Evolutionary conservation across 176 grass and related monocot species (phyloP).

Genomic region (Musa itinerans): DNA sequence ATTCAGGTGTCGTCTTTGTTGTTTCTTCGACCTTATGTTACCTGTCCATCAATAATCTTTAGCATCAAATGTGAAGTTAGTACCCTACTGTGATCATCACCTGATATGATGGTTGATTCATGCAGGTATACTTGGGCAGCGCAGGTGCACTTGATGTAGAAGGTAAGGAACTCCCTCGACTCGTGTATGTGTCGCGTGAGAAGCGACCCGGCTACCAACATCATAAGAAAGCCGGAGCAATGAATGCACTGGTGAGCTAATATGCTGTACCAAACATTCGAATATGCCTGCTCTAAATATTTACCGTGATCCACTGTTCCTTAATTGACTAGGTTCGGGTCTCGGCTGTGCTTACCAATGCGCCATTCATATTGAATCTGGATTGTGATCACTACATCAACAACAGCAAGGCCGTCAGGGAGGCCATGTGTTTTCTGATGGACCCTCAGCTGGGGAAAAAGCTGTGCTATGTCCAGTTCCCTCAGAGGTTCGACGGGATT

Average conservation of each 20-base stretch:
- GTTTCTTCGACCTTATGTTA: not conserved
- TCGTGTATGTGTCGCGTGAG: slow-evolving; percentile 79
- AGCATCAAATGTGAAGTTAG: too few relatives aligned
- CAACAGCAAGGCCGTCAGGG: slow-evolving; percentile 89
- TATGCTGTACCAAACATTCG: not conserved
- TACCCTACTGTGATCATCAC: too few relatives aligned
- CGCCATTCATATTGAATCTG: slow-evolving; percentile 83
- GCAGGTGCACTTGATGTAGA: slow-evolving; percentile 81
- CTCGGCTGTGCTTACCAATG: slow-evolving; percentile 87
- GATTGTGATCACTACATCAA: slow-evolving; percentile 98
- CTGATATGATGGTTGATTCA: too few relatives aligned
- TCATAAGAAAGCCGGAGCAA: slow-evolving; percentile 92
- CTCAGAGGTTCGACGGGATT: slow-evolving; percentile 89
- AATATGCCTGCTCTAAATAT: not conserved
- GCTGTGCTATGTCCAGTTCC: slow-evolving; percentile 96
- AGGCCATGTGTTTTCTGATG: slow-evolving; percentile 99
- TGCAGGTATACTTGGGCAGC: slow-evolving; percentile 72
- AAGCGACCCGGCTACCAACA: slow-evolving; percentile 79
- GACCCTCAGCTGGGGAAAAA: slow-evolving; percentile 90
- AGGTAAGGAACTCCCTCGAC: slow-evolving; percentile 64
- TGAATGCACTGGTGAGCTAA: slow-evolving; percentile 60
- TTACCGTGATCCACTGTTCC: too few relatives aligned
- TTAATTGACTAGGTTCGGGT: slow-evolving; percentile 34
- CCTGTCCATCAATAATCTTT: too few relatives aligned
- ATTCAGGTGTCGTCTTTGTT: slow-evolving; percentile 34